phyloP scores from a whole-genome alignment of 164 flowering plant species.

The Tetrastigma voinierianum region DNA sequence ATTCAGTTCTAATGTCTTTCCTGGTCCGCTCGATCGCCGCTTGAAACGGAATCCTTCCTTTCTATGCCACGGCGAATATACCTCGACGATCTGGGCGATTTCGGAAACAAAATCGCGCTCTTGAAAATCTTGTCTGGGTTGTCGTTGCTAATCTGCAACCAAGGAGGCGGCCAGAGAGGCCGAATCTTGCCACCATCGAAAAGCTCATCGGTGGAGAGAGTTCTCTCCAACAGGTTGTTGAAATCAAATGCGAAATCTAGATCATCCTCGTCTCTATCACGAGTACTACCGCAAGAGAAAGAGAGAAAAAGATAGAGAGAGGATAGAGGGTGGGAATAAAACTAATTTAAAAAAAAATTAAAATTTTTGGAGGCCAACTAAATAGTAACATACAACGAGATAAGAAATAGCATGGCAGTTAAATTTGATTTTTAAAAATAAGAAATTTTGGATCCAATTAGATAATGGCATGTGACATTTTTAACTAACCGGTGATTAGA shows the following conservation, averaged over 20 bases:
- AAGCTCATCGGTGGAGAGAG: slow-evolving; percentile 59
- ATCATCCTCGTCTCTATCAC: slow-evolving; percentile 15
- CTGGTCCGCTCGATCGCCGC: slow-evolving; percentile 29
- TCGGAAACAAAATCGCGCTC: slow-evolving; percentile 17
- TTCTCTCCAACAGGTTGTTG: slow-evolving; percentile 42
- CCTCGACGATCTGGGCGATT: slow-evolving; percentile 1
- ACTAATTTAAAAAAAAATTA: too few species aligned
- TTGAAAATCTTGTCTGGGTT: background rate
- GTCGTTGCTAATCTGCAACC: slow-evolving; percentile 4
- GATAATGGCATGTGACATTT: too few species aligned
- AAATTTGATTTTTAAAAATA: too few species aligned
- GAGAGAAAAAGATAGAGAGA: too few species aligned
- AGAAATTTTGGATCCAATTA: too few species aligned
- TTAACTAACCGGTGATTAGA: too few species aligned
- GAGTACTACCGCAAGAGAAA: background rate
- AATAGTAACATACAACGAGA: too few species aligned
- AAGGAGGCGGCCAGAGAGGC: slow-evolving; percentile 47
- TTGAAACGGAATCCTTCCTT: slow-evolving; percentile 37
- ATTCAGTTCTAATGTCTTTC: background rate
- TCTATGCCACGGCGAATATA: slow-evolving; percentile 15
- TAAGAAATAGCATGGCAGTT: too few species aligned
- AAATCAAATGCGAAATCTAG: slow-evolving; percentile 56
- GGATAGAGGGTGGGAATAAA: too few species aligned
- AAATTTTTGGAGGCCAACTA: too few species aligned
- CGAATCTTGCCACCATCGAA: slow-evolving; percentile 59